Percentiles rank a stretch among this genome's conserved stretches.
phyloP scores from a whole-genome alignment of 805 yeast species.

The Grigorovia transvaalensis region DNA sequence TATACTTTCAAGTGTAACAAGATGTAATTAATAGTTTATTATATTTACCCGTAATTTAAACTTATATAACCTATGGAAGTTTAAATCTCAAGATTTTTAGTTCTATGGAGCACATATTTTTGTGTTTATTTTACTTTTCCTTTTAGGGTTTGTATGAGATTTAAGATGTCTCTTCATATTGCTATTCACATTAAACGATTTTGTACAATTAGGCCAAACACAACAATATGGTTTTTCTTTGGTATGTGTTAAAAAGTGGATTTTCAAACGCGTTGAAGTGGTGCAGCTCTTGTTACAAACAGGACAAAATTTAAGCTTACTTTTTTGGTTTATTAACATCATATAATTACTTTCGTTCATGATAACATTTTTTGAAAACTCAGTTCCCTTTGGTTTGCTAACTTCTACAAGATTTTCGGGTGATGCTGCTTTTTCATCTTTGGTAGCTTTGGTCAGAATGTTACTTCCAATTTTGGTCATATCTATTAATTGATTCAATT shows the following conservation, averaged over 20 bases:
- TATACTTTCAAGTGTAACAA: no score
- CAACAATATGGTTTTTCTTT: conserved; percentile 66
- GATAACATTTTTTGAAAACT: no score
- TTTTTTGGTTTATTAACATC: background rate
- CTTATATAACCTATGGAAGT: background rate
- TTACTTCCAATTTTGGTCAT: no score
- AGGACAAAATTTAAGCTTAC: conserved; percentile 30
- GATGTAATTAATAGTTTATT: no score
- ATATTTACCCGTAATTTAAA: no score
- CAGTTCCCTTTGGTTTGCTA: no score
- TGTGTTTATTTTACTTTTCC: background rate
- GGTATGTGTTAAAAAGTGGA: conserved; percentile 71
- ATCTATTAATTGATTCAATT: no score
- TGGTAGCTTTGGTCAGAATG: no score
- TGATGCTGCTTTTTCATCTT: no score
- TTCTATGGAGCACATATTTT: background rate
- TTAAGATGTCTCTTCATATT: conserved; percentile 73
- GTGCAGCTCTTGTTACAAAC: conserved; percentile 69
- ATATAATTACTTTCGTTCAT: background rate
- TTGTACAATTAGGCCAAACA: conserved; percentile 53
- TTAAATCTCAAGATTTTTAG: background rate
- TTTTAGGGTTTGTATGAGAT: conserved; percentile 40
- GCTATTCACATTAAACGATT: conserved; percentile 65
- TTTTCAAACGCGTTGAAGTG: conserved; percentile 71
- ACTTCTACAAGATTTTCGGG: no score